These are phyloP conservation scores for Eimeria sp. DNA, from an alignment of 169 alveolate genomes.

Conservation along the genomic window DNA sequence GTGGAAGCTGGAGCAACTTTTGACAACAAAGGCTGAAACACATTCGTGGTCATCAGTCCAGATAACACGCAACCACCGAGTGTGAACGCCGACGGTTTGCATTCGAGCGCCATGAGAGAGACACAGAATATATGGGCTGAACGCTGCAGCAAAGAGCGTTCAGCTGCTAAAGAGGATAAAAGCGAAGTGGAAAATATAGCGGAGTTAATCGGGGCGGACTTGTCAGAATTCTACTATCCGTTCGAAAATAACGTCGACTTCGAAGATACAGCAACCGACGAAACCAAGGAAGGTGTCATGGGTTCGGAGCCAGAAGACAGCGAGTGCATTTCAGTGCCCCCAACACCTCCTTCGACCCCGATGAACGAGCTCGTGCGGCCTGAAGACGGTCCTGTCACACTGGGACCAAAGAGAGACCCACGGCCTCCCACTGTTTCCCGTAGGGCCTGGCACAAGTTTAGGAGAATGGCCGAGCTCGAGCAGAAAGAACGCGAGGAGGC, in stretches of 20 bases:
- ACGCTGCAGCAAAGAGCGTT: conserved; percentile 2
- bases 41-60: not conserved
- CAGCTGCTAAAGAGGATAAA: not conserved
- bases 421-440: not conserved
- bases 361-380: not conserved
- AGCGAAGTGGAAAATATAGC: not conserved
- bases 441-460: conserved; percentile 27
- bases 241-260: conserved; percentile 1
- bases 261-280: not conserved
- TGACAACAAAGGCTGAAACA: not conserved
- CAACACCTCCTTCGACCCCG: conserved; percentile 6
- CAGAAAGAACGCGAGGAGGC: not conserved
- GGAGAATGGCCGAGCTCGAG: not conserved
- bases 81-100: not conserved
- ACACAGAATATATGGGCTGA: not conserved
- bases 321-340: not conserved
- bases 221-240: conserved; percentile 1
- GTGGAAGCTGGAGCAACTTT: too few species aligned
- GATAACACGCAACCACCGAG: not conserved
- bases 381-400: not conserved
- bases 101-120: not conserved
- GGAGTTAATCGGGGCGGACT: not conserved
- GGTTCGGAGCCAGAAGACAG: not conserved
- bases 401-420: not conserved
- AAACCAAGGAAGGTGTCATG: not conserved